Evolutionary conservation across 2,329 filamentous ascomycete genomes (phyloP).

Genomic region (Cercospora sp.): DNA sequence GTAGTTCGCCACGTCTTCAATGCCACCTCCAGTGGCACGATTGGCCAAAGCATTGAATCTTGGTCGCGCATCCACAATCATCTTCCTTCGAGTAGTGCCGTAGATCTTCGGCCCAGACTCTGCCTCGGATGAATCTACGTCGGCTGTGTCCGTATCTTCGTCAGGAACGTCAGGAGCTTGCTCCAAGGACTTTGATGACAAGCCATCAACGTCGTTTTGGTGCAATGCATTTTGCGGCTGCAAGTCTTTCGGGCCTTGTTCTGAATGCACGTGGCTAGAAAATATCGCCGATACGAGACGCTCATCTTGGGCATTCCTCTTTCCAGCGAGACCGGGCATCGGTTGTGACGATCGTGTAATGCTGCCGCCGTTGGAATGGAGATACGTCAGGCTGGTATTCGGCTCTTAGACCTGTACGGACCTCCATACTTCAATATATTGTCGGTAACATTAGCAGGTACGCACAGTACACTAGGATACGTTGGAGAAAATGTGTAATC

Average conservation of each 20-base stretch:
- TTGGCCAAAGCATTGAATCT: slow-evolving; percentile 93
- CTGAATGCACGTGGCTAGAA: slow-evolving; percentile 55
- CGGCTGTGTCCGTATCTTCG: neutral
- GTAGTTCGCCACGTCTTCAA: slow-evolving; percentile 98
- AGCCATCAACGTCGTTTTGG: neutral
- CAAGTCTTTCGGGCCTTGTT: slow-evolving; percentile 4
- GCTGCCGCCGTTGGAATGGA: slow-evolving; percentile 97
- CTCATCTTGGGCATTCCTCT: slow-evolving; percentile 93
- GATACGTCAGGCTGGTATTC: slow-evolving; percentile 90
- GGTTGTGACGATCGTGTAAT: slow-evolving; percentile 95
- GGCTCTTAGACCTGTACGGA: slow-evolving; percentile 80
- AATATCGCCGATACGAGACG: slow-evolving; percentile 92
- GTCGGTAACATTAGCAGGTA: slow-evolving; percentile 90
- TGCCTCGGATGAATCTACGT: neutral
- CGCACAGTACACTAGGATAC: slow-evolving; percentile 81
- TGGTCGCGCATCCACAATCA: slow-evolving; percentile 94
- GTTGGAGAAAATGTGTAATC: slow-evolving; percentile 92
- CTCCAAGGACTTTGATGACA: neutral
- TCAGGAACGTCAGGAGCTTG: neutral
- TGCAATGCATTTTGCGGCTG: slow-evolving; percentile 5
- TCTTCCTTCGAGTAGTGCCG: slow-evolving; percentile 86
- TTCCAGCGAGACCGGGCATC: slow-evolving; percentile 74
- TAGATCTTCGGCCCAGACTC: slow-evolving; percentile 56
- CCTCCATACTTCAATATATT: slow-evolving; percentile 93
- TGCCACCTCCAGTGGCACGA: slow-evolving; percentile 88